phyloP scores from a whole-genome alignment of 495 filamentous ascomycete species.

The Hypomontagnella submonticulosa region DNA sequence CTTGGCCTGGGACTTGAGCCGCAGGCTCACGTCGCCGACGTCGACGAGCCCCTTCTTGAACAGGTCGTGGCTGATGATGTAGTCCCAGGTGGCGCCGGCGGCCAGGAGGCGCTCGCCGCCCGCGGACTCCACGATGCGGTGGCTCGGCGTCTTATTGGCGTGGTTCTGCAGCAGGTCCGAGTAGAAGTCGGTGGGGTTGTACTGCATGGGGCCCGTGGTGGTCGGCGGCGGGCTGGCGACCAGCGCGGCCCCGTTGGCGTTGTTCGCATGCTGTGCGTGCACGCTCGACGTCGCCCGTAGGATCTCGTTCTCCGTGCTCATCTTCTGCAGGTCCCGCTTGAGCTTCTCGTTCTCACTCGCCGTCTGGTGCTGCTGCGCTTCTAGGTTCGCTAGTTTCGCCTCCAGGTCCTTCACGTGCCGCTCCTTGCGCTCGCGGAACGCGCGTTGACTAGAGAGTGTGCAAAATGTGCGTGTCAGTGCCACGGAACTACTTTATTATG shows the following conservation, averaged over 20 bases:
- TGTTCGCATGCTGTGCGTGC: constrained; percentile 38
- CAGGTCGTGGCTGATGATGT: constrained; percentile 84
- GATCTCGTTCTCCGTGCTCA: constrained; percentile 91
- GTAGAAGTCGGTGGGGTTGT: constrained; percentile 78
- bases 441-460: constrained; percentile 75
- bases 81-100: constrained; percentile 87
- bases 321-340: constrained; percentile 80
- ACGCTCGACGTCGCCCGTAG: constrained; percentile 77
- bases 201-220: constrained; percentile 76
- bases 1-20: constrained; percentile 78
- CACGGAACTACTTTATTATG: background rate
- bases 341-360: constrained; percentile 81
- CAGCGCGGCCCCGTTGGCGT: too few relatives aligned
- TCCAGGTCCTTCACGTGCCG: constrained; percentile 93
- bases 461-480: constrained; percentile 24
- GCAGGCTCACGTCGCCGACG: constrained; percentile 78
- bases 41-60: constrained; percentile 87
- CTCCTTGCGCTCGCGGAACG: constrained; percentile 97
- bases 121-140: constrained; percentile 72
- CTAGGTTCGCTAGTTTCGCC: constrained; percentile 79
- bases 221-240: constrained; percentile 45
- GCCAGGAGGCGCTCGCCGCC: constrained; percentile 82
- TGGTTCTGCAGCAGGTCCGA: constrained; percentile 64
- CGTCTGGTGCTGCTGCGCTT: constrained; percentile 61
- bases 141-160: constrained; percentile 68